Evolutionary conservation across 2,329 filamentous ascomycete genomes (phyloP), one percentile per base, ranked within the genome.

Genomic region (Pseudocercospora pini-densiflorae): DNA sequence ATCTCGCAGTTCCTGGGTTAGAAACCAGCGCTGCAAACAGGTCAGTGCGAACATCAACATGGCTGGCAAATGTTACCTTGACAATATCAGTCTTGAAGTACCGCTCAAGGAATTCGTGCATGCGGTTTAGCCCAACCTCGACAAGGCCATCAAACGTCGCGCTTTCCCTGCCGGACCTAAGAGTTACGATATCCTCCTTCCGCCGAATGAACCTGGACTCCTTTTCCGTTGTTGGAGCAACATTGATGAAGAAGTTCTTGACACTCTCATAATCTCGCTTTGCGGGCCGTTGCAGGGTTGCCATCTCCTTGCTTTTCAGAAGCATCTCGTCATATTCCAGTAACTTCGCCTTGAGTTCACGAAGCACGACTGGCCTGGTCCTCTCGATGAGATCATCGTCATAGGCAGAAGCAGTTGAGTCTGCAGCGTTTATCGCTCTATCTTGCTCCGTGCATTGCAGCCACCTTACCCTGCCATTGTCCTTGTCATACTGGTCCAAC

Each of bases 101-200:
- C 1, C 70, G 69, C 5, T 79, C 73, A 5, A 78, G 62, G 0
- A 70, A 74, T 57, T 55, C 29, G 31, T 72, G 60, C 1, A 65
- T 5, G 7, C 43, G 33, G 5, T 40, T 19, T 8, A 70, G 31
- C 7, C 43, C 21, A 2, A 63, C 63, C 63, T 82, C 80, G 1
- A 82, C 75, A 7, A 77, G 71, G 2, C 77, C 76, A 27, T 82
- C 80, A 47, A 82, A 81, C 1, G 70, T 74, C 12, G 79, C 79
- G 71, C 79, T 78, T 63, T 82, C 80, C 9, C 80, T 75, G 1
- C 80, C 80, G 10, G 71, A 75, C 8, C 76, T 72, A 0, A 82
- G 71, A 0, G 77, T 80, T 1, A 82, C 70, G 19, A 78, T 77
- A 63, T 82, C 80, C 72, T 82, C 79, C 68, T 80, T 79, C 45